Conservation (phyloP, 2,329 filamentous ascomycete genomes). For the Colletotrichum destructivum region DNA sequence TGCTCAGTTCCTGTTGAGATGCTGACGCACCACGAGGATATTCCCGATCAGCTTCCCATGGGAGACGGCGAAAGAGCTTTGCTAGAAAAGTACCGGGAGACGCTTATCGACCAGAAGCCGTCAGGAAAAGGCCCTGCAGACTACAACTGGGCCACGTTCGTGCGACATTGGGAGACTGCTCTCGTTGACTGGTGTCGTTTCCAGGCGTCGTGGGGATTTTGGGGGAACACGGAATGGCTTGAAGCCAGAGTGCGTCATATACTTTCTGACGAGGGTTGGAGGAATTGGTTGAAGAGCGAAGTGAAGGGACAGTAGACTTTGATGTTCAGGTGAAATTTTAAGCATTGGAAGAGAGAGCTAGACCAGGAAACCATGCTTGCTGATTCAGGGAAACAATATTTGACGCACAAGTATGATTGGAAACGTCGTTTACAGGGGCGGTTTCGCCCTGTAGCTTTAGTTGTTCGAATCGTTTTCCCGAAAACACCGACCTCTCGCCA, state of each 20-base stretch:
- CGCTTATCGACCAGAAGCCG: slow-evolving; percentile 49
- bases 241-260: slow-evolving; percentile 68
- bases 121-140: slow-evolving; percentile 46
- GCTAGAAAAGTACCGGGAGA: slow-evolving; percentile 64
- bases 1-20: slow-evolving; percentile 73
- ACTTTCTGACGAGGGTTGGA: slow-evolving; percentile 61
- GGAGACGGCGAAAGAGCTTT: slow-evolving; percentile 64
- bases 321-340: neutral
- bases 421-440: too few relatives aligned
- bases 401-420: too few relatives aligned
- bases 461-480: too few relatives aligned
- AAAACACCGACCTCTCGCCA: too few relatives aligned
- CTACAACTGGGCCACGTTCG: slow-evolving; percentile 70
- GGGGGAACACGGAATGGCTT: slow-evolving; percentile 73
- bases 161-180: slow-evolving; percentile 76
- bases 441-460: too few relatives aligned
- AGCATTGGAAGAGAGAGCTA: neutral
- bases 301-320: neutral
- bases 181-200: slow-evolving; percentile 78
- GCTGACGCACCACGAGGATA: slow-evolving; percentile 54
- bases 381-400: neutral
- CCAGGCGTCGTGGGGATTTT: slow-evolving; percentile 74
- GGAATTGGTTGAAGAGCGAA: slow-evolving; percentile 57
- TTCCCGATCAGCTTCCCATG: slow-evolving; percentile 63
- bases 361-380: neutral